These are phyloP conservation scores for Monosporozyma unispora DNA, from an alignment of 805 yeast genomes.

Conservation along the genomic window DNA sequence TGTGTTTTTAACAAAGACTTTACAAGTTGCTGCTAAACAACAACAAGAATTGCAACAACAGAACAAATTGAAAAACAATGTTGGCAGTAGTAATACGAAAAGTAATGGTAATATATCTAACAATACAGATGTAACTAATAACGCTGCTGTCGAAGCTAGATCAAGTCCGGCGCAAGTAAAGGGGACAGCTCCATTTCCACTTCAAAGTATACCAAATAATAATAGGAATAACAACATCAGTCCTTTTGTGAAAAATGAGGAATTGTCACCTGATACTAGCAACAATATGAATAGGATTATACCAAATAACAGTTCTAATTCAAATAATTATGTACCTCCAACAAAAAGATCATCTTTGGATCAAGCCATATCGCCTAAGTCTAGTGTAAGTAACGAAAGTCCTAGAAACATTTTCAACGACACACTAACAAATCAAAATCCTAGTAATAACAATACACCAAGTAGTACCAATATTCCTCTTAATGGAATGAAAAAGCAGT, in stretches of 20 bases:
- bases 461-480: background rate
- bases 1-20: conserved; percentile 28
- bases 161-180: background rate
- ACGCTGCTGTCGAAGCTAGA: background rate
- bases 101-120: background rate
- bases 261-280: background rate
- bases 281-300: background rate
- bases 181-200: background rate
- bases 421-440: background rate
- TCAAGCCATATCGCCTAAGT: background rate
- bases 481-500: conserved; percentile 9
- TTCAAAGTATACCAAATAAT: conserved; percentile 7
- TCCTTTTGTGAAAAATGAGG: background rate
- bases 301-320: background rate
- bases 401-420: background rate
- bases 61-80: background rate
- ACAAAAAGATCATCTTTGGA: background rate
- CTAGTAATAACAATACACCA: conserved; percentile 3
- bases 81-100: background rate
- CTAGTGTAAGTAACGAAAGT: background rate
- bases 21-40: conserved; percentile 30
- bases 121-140: background rate
- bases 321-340: background rate
- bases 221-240: background rate
- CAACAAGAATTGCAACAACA: conserved; percentile 24